Base-by-base conservation (phyloP, 352 stramenopile species). In the Pythium chondricola region DNA sequence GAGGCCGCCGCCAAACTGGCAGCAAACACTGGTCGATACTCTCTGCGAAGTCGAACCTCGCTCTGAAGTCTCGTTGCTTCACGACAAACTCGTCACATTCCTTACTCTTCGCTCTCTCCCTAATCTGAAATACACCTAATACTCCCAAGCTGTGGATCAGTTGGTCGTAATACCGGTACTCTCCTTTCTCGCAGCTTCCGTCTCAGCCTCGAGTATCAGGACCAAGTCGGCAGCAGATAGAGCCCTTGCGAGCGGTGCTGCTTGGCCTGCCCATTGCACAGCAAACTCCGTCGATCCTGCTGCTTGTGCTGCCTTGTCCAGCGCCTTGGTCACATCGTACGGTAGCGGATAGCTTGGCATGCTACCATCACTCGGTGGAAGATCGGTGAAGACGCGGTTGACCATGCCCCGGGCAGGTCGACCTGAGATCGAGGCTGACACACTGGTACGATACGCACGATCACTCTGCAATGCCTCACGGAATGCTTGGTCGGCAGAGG, bases 1-100 rank as follows among this genome's bases (percentile, higher is more conserved):
- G 69, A 58, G 10, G 77, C 73, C 13, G 80, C 80, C 17, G 80
- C 80, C 8, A 75, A 64, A 17, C 41, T 53, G 21, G 55, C 55
- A 3, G 55, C 57, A 37, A 18, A 64, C 9, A 56, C 55, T 2
- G 56, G 44, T 4, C 62, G 67, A 21, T 84, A 84, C 60, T 71
- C 67, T 14, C 32, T 88, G 2, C 51, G 51, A 4, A 59, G 51
- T 30, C 6, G 24, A 5, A 30, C 49, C 11, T 46, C 33, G 8
- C n/a, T 16, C 6, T 51, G 11, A 33, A 39, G 6, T 44, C 38
- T 7, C 4, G 13, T 5, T 29, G n/a, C 6, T 18, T 30, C 6
- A 44, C 18, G 20, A n/a, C 10, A 44, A 30, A 44, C n/a, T n/a
- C n/a, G n/a, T n/a, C n/a, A n/a, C n/a, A n/a, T n/a, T n/a, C n/a